Base-by-base conservation (phyloP, 306 rosid genomes). In the Coriaria nepalensis region DNA sequence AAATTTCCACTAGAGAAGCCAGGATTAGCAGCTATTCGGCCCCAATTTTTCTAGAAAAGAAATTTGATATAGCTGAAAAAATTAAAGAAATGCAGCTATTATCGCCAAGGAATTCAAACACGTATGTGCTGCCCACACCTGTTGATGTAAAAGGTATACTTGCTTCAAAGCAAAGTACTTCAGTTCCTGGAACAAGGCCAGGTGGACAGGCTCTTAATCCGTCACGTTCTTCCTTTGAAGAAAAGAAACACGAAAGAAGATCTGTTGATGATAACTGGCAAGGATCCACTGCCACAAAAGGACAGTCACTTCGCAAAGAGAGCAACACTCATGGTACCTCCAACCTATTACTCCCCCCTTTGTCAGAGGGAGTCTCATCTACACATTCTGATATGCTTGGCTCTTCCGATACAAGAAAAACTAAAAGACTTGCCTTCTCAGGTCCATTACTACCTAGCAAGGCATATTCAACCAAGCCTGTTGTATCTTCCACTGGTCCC, bases 121-220 rank as follows among this genome's bases (percentile, higher is more conserved):
- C 90, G 29, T 86, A 86, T 49, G 96, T 79, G 40, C 79, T 86
- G 55, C 96, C 96, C 59, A 82, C 90, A 47, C 96, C 96, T 35
- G 55, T 59, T 20, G 68, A 77, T 65, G 69, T 75, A 51, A 82
- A 69, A 69, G 84, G 73, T 57, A 46, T 73, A 56, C 59, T 55
- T 56, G 40, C 56, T 43, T 60, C 72, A 10, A 70, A 49, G 57
- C 50, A 59, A 35, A 61, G 78, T 55, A 39, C 59, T 63, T 49
- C 73, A 8, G 76, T 45, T 29, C 68, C 77, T 46, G 78, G 50
- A 56, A 45, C 62, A 40, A 76, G 75, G 62, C 61, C 71, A 47
- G 73, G 85, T 67, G 87, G 78, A 36, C 61, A 53, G 39, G 46
- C 60, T 10, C 83, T 61, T 45, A 82, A 81, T 49, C 49, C 76